phyloP scores from a whole-genome alignment of 768 basidiomycete genomes.

The Trametopsis cervina region DNA sequence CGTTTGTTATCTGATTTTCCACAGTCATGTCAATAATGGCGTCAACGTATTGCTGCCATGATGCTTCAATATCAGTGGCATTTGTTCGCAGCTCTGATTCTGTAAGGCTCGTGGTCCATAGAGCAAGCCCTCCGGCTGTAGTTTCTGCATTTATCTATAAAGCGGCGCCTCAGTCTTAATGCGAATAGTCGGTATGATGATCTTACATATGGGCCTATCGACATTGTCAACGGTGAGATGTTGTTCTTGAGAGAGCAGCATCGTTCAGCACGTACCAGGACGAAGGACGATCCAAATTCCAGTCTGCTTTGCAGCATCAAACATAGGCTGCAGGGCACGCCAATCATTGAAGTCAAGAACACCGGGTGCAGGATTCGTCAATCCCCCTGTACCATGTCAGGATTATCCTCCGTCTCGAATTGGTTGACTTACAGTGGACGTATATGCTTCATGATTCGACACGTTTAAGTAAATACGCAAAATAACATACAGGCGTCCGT shows the following conservation, averaged over 20 bases:
- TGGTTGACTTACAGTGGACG: slow-evolving; percentile 45
- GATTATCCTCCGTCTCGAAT: neutral
- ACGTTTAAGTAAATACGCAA: neutral
- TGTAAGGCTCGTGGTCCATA: slow-evolving; percentile 66
- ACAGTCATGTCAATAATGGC: slow-evolving; percentile 40
- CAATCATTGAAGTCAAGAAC: slow-evolving; percentile 69
- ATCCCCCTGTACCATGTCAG: slow-evolving; percentile 31
- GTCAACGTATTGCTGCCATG: slow-evolving; percentile 69
- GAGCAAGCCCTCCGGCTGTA: slow-evolving; percentile 64
- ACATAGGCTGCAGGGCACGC: slow-evolving; percentile 63
- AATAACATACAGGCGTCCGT: neutral
- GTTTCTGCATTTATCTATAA: slow-evolving; percentile 79
- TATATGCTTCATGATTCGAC: slow-evolving; percentile 38
- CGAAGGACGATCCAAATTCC: slow-evolving; percentile 78
- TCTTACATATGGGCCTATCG: slow-evolving; percentile 4
- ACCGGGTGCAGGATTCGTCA: slow-evolving; percentile 68
- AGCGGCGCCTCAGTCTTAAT: neutral
- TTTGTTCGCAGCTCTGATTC: slow-evolving; percentile 67
- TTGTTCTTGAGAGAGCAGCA: too few species aligned
- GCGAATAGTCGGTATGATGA: neutral
- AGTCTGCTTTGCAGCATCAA: slow-evolving; percentile 63
- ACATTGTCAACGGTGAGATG: too few species aligned
- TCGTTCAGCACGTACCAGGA: slow-evolving; percentile 60
- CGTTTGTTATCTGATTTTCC: slow-evolving; percentile 32
- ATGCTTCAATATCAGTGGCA: slow-evolving; percentile 57